Percentiles rank a stretch among this genome's conserved stretches.
These are phyloP conservation scores for Exophiala aquamarina DNA, from an alignment of 2,329 filamentous ascomycete genomes.

Conservation along the genomic window DNA sequence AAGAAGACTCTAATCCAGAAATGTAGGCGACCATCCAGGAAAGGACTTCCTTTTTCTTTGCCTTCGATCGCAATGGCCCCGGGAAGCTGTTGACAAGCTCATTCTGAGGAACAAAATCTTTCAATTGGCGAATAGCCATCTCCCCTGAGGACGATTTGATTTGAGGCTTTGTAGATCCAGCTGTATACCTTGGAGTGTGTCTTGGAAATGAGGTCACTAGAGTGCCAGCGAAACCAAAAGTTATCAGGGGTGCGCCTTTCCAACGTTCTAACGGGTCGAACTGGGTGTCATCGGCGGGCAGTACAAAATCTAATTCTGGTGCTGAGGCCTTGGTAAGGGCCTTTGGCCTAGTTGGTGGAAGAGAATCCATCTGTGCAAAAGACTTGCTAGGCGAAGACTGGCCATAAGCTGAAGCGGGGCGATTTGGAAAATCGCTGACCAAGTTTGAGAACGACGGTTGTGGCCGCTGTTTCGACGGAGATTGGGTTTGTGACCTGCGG, in stretches of 20 bases:
- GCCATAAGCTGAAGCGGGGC: constrained; percentile 57
- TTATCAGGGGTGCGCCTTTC: constrained; percentile 84
- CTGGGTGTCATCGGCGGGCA: constrained; percentile 56
- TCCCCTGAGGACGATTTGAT: constrained; percentile 82
- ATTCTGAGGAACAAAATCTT: constrained; percentile 68
- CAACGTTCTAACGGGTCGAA: constrained; percentile 81
- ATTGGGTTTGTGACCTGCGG: constrained; percentile 57
- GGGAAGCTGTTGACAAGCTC: constrained; percentile 80
- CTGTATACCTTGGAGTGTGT: constrained; percentile 80
- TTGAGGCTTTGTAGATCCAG: constrained; percentile 69
- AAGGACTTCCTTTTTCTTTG: constrained; percentile 91
- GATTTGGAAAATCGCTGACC: constrained; percentile 46
- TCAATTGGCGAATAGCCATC: constrained; percentile 73
- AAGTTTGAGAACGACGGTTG: constrained; percentile 44
- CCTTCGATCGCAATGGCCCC: constrained; percentile 82
- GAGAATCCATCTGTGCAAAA: constrained; percentile 24
- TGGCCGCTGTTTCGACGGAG: constrained; percentile 56
- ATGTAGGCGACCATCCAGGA: constrained; percentile 79
- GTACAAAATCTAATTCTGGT: constrained; percentile 55
- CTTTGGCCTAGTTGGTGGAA: constrained; percentile 30
- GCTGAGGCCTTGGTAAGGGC: constrained; percentile 45
- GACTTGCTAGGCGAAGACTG: constrained; percentile 36
- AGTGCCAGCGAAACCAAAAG: constrained; percentile 83
- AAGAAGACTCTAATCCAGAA: constrained; percentile 63
- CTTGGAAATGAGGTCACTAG: constrained; percentile 85